A percentile compares a stretch with the other conserved stretches of the same genome.
Conservation (phyloP, 768 basidiomycete genomes). For the Amanita pseudoporphyria region DNA sequence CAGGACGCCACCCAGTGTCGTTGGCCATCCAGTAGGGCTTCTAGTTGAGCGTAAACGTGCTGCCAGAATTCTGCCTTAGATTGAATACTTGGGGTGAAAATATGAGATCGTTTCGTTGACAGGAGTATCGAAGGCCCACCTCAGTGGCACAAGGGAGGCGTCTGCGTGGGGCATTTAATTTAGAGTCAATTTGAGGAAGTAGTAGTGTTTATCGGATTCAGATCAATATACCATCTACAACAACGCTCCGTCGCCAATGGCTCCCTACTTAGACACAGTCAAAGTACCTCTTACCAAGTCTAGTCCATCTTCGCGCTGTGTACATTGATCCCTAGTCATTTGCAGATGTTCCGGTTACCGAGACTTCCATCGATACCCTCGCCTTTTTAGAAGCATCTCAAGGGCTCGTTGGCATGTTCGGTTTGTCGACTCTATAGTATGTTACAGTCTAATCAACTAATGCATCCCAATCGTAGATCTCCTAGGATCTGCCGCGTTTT, state of each 20-base stretch:
- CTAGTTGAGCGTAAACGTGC: constrained; percentile 59
- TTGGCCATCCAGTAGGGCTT: constrained; percentile 52
- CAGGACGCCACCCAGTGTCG: constrained; percentile 61
- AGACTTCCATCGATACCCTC: constrained; percentile 81
- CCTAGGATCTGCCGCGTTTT: constrained; percentile 78
- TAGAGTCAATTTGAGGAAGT: too few species aligned
- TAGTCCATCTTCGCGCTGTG: background rate
- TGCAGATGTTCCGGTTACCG: constrained; percentile 78
- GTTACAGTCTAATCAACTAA: background rate
- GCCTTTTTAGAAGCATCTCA: constrained; percentile 83
- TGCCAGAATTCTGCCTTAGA: constrained; percentile 76
- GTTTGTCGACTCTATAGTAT: constrained; percentile 35
- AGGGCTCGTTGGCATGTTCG: constrained; percentile 86
- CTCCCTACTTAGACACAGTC: constrained; percentile 66
- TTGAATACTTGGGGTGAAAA: constrained; percentile 33
- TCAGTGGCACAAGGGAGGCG: constrained; percentile 57
- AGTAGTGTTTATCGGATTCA: constrained; percentile 14
- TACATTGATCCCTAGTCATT: constrained; percentile 59
- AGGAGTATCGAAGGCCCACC: constrained; percentile 15
- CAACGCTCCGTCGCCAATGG: constrained; percentile 32
- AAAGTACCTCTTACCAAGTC: constrained; percentile 31
- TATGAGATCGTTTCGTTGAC: constrained; percentile 1
- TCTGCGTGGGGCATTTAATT: constrained; percentile 79
- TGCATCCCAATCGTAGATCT: constrained; percentile 43
- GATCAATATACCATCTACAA: constrained; percentile 5